phyloP scores from a whole-genome alignment of 2,329 filamentous ascomycete species.

The Fonsecaea pedrosoi region DNA sequence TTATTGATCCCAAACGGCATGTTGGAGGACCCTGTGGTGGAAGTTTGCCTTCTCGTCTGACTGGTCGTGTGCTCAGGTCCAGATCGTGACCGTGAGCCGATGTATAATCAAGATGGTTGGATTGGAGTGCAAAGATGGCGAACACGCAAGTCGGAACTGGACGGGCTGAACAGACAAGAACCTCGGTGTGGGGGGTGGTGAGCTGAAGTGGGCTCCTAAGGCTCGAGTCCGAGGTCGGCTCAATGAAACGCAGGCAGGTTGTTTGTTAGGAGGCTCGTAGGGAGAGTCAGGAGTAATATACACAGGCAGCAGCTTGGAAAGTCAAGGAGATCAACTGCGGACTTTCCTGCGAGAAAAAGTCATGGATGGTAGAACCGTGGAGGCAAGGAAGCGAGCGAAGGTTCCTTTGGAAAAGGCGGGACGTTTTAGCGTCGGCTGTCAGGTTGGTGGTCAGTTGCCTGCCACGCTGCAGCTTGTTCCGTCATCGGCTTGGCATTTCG shows the following conservation, averaged over 20 bases:
- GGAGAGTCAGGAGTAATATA: constrained; percentile 16
- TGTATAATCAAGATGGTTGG: constrained; percentile 19
- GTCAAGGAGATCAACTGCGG: not conserved
- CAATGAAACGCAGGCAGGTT: not conserved
- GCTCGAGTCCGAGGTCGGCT: not conserved
- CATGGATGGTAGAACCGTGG: not conserved
- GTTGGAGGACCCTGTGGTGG: constrained; percentile 6
- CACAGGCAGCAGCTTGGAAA: constrained; percentile 18
- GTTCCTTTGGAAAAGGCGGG: constrained; percentile 18
- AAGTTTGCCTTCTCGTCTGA: constrained; percentile 13
- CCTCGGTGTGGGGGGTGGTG: constrained; percentile 15
- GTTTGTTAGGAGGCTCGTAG: not conserved
- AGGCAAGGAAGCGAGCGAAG: constrained; percentile 2
- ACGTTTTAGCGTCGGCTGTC: constrained; percentile 6
- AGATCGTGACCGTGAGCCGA: constrained; percentile 7
- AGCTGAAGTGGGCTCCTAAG: not conserved
- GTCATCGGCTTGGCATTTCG: constrained; percentile 18
- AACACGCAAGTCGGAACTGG: constrained; percentile 22
- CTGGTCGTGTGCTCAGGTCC: constrained; percentile 17
- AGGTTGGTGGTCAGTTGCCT: not conserved
- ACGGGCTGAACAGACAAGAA: constrained; percentile 21
- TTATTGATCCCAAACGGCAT: constrained; percentile 42
- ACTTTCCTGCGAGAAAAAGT: not conserved
- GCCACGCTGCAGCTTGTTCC: constrained; percentile 4
- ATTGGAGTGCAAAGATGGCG: constrained; percentile 7